Evolutionary conservation across 2,329 filamentous ascomycete species (phyloP).

Genomic region (Sodiomyces alkalinus): DNA sequence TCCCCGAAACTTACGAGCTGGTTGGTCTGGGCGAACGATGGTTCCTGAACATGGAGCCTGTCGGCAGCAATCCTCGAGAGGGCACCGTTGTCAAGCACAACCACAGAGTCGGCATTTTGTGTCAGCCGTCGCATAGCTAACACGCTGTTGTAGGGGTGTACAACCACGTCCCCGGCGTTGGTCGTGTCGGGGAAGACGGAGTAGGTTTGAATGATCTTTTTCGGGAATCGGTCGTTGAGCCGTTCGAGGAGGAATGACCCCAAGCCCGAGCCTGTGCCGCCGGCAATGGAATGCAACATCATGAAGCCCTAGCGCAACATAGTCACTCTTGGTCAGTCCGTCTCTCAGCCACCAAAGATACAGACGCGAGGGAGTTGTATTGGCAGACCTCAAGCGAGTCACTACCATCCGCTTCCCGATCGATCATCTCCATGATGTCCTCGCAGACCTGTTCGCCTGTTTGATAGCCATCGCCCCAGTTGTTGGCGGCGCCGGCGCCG

Average conservation of each 20-base stretch:
- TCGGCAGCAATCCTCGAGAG: slow-evolving; percentile 89
- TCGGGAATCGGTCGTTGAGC: slow-evolving; percentile 93
- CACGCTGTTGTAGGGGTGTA: slow-evolving; percentile 96
- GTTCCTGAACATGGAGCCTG: slow-evolving; percentile 83
- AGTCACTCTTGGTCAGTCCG: background rate
- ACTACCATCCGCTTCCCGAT: slow-evolving; percentile 93
- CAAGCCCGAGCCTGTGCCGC: slow-evolving; percentile 89
- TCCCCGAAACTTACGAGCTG: slow-evolving; percentile 53
- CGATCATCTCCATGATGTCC: slow-evolving; percentile 99
- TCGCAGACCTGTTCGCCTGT: slow-evolving; percentile 85
- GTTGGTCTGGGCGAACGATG: slow-evolving; percentile 94
- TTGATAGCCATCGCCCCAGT: slow-evolving; percentile 94
- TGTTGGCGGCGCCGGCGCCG: slow-evolving; percentile 88
- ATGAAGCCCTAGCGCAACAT: slow-evolving; percentile 89
- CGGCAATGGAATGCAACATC: slow-evolving; percentile 95
- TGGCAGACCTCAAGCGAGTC: slow-evolving; percentile 70
- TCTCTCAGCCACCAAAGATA: too few species aligned
- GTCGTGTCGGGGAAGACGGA: slow-evolving; percentile 95
- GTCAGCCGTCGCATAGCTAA: slow-evolving; percentile 81
- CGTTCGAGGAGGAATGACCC: slow-evolving; percentile 90
- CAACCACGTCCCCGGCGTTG: slow-evolving; percentile 76
- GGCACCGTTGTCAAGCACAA: slow-evolving; percentile 92
- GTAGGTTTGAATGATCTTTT: slow-evolving; percentile 98
- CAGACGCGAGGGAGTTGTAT: background rate
- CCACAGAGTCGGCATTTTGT: slow-evolving; percentile 93